These are phyloP conservation scores for Thielaviopsis populi DNA, from an alignment of 2,329 filamentous ascomycete genomes.

Conservation along the genomic window DNA sequence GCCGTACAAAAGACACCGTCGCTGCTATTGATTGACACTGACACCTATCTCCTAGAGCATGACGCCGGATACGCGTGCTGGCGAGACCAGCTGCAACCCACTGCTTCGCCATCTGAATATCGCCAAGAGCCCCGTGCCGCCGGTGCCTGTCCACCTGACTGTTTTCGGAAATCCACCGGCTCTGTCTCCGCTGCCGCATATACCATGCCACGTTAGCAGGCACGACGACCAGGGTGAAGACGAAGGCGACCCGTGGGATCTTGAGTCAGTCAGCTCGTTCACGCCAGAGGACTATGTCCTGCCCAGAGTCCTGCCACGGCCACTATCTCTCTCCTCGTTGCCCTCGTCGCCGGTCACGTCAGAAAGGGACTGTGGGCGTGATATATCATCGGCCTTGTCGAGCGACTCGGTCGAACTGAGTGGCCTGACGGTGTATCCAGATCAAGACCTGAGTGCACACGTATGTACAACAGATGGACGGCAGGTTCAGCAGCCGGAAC, in stretches of 20 bases:
- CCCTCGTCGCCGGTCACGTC: not conserved
- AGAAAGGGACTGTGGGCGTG: not conserved
- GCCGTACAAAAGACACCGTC: not conserved
- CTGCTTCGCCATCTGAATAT: not conserved
- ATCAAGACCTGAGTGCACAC: not conserved
- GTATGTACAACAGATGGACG: not conserved
- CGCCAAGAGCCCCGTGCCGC: not conserved
- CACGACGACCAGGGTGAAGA: not conserved
- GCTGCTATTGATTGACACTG: not conserved
- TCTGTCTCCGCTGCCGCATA: no score
- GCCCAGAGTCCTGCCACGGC: not conserved
- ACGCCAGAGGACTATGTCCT: conserved; percentile 14
- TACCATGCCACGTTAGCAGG: no score
- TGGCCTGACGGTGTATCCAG: not conserved
- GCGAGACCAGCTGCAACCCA: not conserved
- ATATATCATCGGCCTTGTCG: not conserved
- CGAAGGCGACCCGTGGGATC: conserved; percentile 9
- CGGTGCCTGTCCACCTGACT: not conserved
- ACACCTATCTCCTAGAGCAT: not conserved
- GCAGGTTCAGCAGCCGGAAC: not conserved
- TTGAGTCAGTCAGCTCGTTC: conserved; percentile 11
- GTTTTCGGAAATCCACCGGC: not conserved
- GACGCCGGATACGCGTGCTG: not conserved
- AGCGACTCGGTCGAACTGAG: not conserved
- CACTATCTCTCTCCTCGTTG: not conserved